These are phyloP conservation scores for Nakaseomyces delphensis DNA, from an alignment of 1,139 yeast species.

Conservation along the genomic window DNA sequence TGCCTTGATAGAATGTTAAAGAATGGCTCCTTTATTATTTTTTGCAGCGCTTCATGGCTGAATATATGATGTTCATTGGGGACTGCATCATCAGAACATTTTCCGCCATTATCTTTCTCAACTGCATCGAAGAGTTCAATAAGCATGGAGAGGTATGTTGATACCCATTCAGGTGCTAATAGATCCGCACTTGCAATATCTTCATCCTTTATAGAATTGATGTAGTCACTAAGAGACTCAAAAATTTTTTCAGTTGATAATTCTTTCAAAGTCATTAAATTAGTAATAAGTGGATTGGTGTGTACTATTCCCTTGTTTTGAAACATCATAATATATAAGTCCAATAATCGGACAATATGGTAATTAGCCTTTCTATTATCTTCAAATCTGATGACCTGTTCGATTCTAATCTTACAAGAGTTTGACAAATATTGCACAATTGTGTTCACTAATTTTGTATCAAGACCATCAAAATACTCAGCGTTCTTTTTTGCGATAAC, in stretches of 20 bases:
- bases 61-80: conserved; percentile 12
- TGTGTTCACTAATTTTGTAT: conserved; percentile 31
- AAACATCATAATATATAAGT: conserved; percentile 64
- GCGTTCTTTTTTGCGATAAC: conserved; percentile 24
- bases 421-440: conserved; percentile 43
- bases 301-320: conserved; percentile 35
- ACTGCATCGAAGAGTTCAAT: conserved; percentile 43
- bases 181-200: conserved; percentile 28
- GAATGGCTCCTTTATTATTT: conserved; percentile 22
- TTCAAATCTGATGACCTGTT: conserved; percentile 62
- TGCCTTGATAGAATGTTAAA: conserved; percentile 16
- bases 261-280: conserved; percentile 16
- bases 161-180: conserved; percentile 68
- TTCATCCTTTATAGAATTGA: not conserved
- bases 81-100: conserved; percentile 18
- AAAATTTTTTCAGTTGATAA: conserved; percentile 20
- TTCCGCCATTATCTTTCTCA: conserved; percentile 32
- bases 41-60: conserved; percentile 31
- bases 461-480: conserved; percentile 27
- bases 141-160: conserved; percentile 39
- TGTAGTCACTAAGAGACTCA: conserved; percentile 13
- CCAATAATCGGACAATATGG: conserved; percentile 54
- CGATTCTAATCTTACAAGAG: conserved; percentile 48
- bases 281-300: conserved; percentile 17
- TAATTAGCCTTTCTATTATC: conserved; percentile 46